Conservation (phyloP, 2,329 filamentous ascomycete genomes). For the Aspergillus sp. region DNA sequence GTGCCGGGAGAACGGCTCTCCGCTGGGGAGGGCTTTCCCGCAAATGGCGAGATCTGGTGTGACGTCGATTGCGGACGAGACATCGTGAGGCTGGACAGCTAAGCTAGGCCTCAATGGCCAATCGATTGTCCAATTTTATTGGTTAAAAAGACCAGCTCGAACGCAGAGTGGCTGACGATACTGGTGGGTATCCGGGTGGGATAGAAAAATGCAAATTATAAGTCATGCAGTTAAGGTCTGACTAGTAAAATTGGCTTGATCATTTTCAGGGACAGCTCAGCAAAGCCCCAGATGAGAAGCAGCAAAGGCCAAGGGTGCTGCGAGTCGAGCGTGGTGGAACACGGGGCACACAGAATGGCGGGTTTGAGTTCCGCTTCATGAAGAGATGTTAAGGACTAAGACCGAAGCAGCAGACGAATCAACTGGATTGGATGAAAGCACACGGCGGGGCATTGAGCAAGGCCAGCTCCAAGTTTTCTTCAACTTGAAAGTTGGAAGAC, state of each 20-base stretch:
- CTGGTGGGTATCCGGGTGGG: neutral
- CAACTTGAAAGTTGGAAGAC: neutral
- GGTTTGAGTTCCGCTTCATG: neutral
- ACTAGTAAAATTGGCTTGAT: conserved; percentile 8
- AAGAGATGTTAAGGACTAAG: neutral
- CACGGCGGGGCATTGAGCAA: neutral
- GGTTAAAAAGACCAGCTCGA: neutral
- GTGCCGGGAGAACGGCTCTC: conserved; percentile 10
- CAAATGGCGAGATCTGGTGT: conserved; percentile 13
- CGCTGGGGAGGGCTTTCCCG: conserved; percentile 1
- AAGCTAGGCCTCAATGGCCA: neutral
- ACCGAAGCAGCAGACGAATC: neutral
- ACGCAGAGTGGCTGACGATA: neutral
- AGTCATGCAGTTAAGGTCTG: conserved; percentile 7
- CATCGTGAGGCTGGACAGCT: conserved; percentile 15
- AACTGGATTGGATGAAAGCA: neutral
- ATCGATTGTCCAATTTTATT: neutral
- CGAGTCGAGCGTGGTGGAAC: conserved; percentile 17
- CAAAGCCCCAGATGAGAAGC: conserved; percentile 5
- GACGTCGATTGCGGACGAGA: conserved; percentile 16
- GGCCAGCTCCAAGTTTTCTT: neutral
- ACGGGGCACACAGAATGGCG: conserved; percentile 13
- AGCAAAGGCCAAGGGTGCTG: conserved; percentile 11
- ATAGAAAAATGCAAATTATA: conserved; percentile 1
- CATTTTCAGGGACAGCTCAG: conserved; percentile 20